Conservation (phyloP, 768 basidiomycete species). For the Mycena pura region DNA sequence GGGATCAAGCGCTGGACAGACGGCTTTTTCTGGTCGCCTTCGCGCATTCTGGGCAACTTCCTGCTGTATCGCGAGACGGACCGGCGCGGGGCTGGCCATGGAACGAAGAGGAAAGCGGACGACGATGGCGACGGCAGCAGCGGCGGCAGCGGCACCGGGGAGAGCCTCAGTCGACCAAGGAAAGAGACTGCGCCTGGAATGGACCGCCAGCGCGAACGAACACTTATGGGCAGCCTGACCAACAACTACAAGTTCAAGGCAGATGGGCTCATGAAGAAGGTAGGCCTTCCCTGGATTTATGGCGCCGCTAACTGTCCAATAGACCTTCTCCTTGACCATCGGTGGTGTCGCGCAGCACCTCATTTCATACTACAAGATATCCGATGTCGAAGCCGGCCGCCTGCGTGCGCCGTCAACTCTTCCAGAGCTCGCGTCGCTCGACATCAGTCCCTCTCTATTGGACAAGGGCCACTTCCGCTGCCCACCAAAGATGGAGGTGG, state of each 20-base stretch:
- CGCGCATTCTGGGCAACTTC: constrained; percentile 92
- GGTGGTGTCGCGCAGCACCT: constrained; percentile 88
- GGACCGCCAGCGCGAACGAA: constrained; percentile 80
- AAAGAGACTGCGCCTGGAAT: constrained; percentile 55
- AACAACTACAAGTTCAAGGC: constrained; percentile 93
- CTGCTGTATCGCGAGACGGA: constrained; percentile 95
- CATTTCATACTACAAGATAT: constrained; percentile 90
- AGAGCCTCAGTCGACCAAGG: constrained; percentile 71
- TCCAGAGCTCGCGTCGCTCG: constrained; percentile 84
- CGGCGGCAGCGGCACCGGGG: constrained; percentile 32
- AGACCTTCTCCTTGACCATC: constrained; percentile 94
- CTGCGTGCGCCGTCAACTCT: constrained; percentile 88
- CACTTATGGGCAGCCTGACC: constrained; percentile 88
- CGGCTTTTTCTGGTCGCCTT: constrained; percentile 95
- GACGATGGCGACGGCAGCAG: constrained; percentile 41
- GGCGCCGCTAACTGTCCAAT: constrained; percentile 10
- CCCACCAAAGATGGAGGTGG: constrained; percentile 57
- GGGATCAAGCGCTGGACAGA: constrained; percentile 99
- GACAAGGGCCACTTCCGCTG: constrained; percentile 89
- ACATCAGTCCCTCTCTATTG: constrained; percentile 87
- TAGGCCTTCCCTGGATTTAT: too few species aligned
- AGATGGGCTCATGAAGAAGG: constrained; percentile 98
- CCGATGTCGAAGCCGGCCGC: constrained; percentile 89
- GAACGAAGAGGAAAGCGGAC: constrained; percentile 41
- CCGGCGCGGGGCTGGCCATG: constrained; percentile 73